A percentile compares a stretch with the other conserved stretches of the same genome.
Evolutionary conservation across 768 basidiomycete genomes (phyloP).

Genomic region (Suillus americanus): DNA sequence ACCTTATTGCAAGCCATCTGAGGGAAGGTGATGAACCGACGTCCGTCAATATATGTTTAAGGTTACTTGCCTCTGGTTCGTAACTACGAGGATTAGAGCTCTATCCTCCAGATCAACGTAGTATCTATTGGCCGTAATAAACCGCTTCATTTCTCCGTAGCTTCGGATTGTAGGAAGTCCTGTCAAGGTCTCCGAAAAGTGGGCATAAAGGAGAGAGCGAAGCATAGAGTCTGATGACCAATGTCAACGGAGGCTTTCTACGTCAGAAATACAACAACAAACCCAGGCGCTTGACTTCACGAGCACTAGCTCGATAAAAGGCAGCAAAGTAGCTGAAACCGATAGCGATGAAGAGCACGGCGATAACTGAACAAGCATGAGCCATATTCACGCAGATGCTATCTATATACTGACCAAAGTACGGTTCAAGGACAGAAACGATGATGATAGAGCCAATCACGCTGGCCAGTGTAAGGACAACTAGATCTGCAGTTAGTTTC

Average conservation of each 20-base stretch:
- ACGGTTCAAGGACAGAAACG: slow-evolving; percentile 57
- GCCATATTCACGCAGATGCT: background rate
- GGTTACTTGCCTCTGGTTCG: slow-evolving; percentile 55
- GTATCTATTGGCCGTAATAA: slow-evolving; percentile 61
- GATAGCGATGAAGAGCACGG: slow-evolving; percentile 49
- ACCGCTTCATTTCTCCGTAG: slow-evolving; percentile 63
- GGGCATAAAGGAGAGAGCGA: slow-evolving; percentile 72
- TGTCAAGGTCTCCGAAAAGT: slow-evolving; percentile 75
- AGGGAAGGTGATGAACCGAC: background rate
- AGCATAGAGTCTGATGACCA: slow-evolving; percentile 57
- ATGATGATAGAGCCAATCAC: slow-evolving; percentile 54
- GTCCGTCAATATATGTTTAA: background rate
- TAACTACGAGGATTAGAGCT: slow-evolving; percentile 62
- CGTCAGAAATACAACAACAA: background rate
- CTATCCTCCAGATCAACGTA: slow-evolving; percentile 76
- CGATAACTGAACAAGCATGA: slow-evolving; percentile 43
- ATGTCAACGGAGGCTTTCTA: background rate
- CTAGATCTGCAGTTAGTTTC: slow-evolving; percentile 28
- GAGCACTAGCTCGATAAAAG: slow-evolving; percentile 70
- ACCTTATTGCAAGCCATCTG: slow-evolving; percentile 69
- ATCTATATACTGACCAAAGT: slow-evolving; percentile 48
- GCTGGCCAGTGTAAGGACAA: slow-evolving; percentile 48
- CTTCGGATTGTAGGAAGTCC: slow-evolving; percentile 72
- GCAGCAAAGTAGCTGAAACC: slow-evolving; percentile 65
- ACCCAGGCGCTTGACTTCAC: slow-evolving; percentile 67